These are phyloP conservation scores for Aspergillus oerlinghausenensis DNA, from an alignment of 2,329 filamentous ascomycete genomes.

Conservation along the genomic window DNA sequence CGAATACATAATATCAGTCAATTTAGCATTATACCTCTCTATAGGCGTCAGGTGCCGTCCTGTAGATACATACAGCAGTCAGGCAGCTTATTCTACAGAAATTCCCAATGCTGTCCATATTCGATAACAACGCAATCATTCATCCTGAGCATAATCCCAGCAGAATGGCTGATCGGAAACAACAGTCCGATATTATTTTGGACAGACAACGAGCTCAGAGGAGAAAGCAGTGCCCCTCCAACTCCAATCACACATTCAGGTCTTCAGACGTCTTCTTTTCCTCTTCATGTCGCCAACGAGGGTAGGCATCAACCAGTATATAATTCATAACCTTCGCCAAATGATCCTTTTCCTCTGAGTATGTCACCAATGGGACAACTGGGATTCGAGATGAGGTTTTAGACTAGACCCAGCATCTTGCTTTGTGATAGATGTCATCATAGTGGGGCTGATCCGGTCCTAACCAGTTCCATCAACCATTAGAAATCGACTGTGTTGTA, in stretches of 20 bases:
- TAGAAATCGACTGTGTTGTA: not conserved
- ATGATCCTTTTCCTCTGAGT: not conserved
- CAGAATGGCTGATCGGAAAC: not conserved
- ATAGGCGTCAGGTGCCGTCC: not conserved
- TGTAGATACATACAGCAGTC: not conserved
- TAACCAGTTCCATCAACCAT: not conserved
- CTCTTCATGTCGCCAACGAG: not conserved
- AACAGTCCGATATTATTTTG: not conserved
- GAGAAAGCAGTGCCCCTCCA: not conserved
- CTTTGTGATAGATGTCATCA: conserved; percentile 2
- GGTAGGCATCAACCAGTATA: not conserved
- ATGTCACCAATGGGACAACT: not conserved
- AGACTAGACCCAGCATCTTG: not conserved
- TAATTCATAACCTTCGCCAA: not conserved
- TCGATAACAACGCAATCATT: too few species aligned
- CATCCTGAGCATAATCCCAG: not conserved
- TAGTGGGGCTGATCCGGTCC: conserved; percentile 2
- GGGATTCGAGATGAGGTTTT: not conserved
- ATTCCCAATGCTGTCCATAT: not conserved
- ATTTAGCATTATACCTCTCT: not conserved
- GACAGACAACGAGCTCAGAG: not conserved
- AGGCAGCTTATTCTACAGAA: not conserved
- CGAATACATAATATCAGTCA: not conserved
- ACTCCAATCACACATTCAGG: not conserved
- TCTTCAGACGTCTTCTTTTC: not conserved